phyloP scores from a whole-genome alignment of 257 asterid species.

The Paraleonurus japonicus region DNA sequence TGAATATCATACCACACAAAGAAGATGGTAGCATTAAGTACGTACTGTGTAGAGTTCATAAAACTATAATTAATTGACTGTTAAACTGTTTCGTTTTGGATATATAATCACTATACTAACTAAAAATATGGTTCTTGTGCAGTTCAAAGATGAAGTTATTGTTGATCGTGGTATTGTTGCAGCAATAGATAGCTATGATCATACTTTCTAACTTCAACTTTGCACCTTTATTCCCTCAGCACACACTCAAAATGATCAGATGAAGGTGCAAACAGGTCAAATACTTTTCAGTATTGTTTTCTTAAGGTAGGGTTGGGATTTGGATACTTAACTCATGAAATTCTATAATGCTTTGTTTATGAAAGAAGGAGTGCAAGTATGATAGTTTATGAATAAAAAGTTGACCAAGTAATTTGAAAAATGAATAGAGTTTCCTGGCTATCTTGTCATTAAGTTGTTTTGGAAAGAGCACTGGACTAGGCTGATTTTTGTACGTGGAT shows the following conservation, averaged over 20 bases:
- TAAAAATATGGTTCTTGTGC: slow-evolving; percentile 30
- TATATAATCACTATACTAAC: slow-evolving; percentile 23
- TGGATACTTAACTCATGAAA: slow-evolving; percentile 19
- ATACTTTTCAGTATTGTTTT: slow-evolving; percentile 1
- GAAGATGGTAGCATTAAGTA: slow-evolving; percentile 41
- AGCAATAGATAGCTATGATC: slow-evolving; percentile 23
- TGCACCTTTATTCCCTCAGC: background rate
- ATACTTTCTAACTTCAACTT: slow-evolving; percentile 23
- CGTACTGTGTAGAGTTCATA: slow-evolving; percentile 14
- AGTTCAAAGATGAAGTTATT: slow-evolving; percentile 28
- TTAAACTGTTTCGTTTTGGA: slow-evolving; percentile 17
- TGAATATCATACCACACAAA: slow-evolving; percentile 39
- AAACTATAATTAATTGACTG: slow-evolving; percentile 20
- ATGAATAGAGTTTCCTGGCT: background rate
- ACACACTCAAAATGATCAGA: slow-evolving; percentile 3
- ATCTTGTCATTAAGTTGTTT: slow-evolving; percentile 16
- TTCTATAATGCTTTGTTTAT: slow-evolving; percentile 17
- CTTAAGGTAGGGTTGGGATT: slow-evolving; percentile 12
- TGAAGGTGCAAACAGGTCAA: slow-evolving; percentile 19
- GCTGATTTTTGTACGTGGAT: background rate
- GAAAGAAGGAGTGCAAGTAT: slow-evolving; percentile 19
- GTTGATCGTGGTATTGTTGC: slow-evolving; percentile 29
- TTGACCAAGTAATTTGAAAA: slow-evolving; percentile 3
- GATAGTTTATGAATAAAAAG: slow-evolving; percentile 11
- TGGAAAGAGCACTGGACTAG: background rate